A percentile compares a stretch with the other conserved stretches of the same genome.
Conservation (phyloP, 2,329 filamentous ascomycete genomes). For the Alternaria triticimaculans region DNA sequence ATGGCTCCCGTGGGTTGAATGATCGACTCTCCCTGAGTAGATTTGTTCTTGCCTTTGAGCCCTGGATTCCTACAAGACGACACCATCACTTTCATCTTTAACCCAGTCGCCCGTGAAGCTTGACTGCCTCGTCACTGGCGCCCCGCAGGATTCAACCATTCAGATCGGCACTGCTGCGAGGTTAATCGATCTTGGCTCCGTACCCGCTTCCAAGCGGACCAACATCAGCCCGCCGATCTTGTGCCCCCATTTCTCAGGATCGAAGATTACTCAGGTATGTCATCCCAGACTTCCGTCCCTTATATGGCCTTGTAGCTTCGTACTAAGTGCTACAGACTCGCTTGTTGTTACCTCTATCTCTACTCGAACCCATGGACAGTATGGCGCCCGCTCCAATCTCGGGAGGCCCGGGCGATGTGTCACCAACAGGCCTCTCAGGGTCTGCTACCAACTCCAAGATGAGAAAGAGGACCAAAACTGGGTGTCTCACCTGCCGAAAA, state of each 20-base stretch:
- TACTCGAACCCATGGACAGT: slow-evolving; percentile 28
- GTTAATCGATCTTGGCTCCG: slow-evolving; percentile 36
- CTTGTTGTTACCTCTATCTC: neutral
- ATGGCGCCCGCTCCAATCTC: slow-evolving; percentile 26
- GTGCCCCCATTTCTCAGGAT: slow-evolving; percentile 9
- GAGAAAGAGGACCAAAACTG: slow-evolving; percentile 78
- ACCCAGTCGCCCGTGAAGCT: slow-evolving; percentile 4
- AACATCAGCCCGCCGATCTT: slow-evolving; percentile 28
- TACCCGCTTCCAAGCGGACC: slow-evolving; percentile 26
- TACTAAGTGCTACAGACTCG: slow-evolving; percentile 7
- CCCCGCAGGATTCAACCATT: slow-evolving; percentile 25
- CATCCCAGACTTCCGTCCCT: neutral
- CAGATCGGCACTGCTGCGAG: slow-evolving; percentile 38
- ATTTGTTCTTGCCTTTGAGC: slow-evolving; percentile 17
- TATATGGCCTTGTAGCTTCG: neutral
- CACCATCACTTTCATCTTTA: slow-evolving; percentile 15
- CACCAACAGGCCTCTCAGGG: slow-evolving; percentile 32
- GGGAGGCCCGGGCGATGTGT: slow-evolving; percentile 34
- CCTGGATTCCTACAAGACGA: slow-evolving; percentile 20
- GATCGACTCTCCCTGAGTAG: slow-evolving; percentile 20
- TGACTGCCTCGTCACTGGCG: slow-evolving; percentile 14
- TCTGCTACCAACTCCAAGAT: slow-evolving; percentile 40
- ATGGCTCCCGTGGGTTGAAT: slow-evolving; percentile 30
- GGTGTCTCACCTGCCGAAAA: slow-evolving; percentile 90
- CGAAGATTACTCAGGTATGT: slow-evolving; percentile 9